Conservation (phyloP, 768 basidiomycete species). For the Hygrocybe coccinea region DNA sequence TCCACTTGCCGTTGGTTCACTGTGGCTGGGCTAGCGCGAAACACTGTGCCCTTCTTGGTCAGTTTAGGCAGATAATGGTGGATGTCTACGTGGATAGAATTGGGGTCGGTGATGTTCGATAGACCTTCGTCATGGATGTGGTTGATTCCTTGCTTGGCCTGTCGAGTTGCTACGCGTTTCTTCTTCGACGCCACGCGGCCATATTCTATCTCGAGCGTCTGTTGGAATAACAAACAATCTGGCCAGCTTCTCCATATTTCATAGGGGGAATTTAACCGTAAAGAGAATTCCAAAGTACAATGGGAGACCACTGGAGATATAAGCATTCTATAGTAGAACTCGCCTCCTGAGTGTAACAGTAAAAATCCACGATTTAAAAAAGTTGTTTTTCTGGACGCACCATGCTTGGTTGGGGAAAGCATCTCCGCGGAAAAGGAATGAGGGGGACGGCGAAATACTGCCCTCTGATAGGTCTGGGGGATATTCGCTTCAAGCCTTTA, state of each 20-base stretch:
- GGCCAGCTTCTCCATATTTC: conserved; percentile 80
- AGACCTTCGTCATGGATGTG: conserved; percentile 73
- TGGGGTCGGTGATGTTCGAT: conserved; percentile 77
- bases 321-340: conserved; percentile 61
- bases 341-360: conserved; percentile 36
- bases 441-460: conserved; percentile 57
- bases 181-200: conserved; percentile 60
- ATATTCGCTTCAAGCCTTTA: too few relatives aligned
- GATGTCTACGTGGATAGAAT: conserved; percentile 63
- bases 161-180: conserved; percentile 60
- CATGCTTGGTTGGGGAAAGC: conserved; percentile 53
- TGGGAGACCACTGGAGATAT: conserved; percentile 43
- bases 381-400: conserved; percentile 27
- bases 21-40: conserved; percentile 63
- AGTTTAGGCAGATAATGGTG: conserved; percentile 63
- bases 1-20: conserved; percentile 60
- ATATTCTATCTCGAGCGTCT: conserved; percentile 63
- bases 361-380: neutral
- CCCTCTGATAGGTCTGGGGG: conserved; percentile 61
- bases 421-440: conserved; percentile 54
- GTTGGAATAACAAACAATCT: conserved; percentile 75
- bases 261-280: conserved; percentile 46
- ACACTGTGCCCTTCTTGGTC: conserved; percentile 66
- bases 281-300: conserved; percentile 32
- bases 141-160: conserved; percentile 66